Conservation (phyloP, 2,329 filamentous ascomycete genomes). For the Thielaviopsis musarum region DNA sequence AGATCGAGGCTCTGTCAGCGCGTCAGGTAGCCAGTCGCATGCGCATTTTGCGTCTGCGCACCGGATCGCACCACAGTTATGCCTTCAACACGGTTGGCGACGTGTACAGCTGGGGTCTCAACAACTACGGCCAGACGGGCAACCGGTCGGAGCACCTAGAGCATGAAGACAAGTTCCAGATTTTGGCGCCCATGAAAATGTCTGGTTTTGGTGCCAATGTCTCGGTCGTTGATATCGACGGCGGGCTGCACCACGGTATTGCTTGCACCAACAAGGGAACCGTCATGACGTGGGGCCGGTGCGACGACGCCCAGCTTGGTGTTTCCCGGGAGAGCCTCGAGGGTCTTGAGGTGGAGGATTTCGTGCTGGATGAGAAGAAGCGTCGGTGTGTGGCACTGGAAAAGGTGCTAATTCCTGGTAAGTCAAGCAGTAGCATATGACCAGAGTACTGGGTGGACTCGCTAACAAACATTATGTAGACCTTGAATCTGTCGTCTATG, state of each 20-base stretch:
- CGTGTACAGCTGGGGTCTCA: constrained; percentile 53
- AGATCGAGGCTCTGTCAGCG: constrained; percentile 30
- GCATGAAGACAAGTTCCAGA: constrained; percentile 28
- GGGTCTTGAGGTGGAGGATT: too few species aligned
- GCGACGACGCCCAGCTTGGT: constrained; percentile 22
- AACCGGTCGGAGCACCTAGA: constrained; percentile 38
- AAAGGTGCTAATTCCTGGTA: constrained; percentile 2
- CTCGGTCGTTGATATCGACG: constrained; percentile 39
- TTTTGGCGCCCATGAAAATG: constrained; percentile 2
- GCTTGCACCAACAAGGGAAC: constrained; percentile 25
- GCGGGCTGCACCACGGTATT: constrained; percentile 48
- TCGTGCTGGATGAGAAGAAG: constrained; percentile 2
- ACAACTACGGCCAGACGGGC: constrained; percentile 54
- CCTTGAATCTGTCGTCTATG: background rate
- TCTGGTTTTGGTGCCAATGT: constrained; percentile 28
- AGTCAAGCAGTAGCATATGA: background rate
- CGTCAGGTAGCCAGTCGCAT: constrained; percentile 16
- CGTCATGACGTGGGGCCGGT: constrained; percentile 29
- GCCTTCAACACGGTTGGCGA: constrained; percentile 46
- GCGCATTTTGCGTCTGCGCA: constrained; percentile 26
- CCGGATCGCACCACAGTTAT: constrained; percentile 52
- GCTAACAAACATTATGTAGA: background rate
- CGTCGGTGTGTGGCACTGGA: constrained; percentile 6
- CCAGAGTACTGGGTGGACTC: too few species aligned
- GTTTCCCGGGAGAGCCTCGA: background rate